Base-by-base conservation (phyloP, 2,329 filamentous ascomycete species). In the Calycina herbarum region DNA sequence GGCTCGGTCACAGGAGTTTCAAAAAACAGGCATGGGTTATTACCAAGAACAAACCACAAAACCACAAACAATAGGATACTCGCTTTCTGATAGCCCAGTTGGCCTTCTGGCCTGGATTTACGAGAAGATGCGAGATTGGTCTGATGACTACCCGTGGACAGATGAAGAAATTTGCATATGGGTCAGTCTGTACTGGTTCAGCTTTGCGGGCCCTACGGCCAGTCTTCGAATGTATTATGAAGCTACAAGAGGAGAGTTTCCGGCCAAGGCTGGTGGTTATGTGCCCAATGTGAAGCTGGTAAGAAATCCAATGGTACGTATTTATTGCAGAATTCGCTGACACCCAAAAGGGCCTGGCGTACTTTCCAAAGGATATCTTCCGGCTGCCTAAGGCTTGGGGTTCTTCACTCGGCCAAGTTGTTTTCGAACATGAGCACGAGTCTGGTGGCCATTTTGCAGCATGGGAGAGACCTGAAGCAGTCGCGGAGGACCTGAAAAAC, bases 61-160 rank as follows among this genome's bases (percentile, higher is more conserved):
- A 65, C 91, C 92, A 0, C 86, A 91, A 61, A 94, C 91, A 0
- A 73, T 94, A 0, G 88, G 88, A 0, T 92, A 91, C 72, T 86
- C 81, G 0, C 80, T 94, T 2, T 82, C 85, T 0, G 90, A 93
- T 74, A 88, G 84, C 5, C 92, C 91, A 0, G 84, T 91, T 0
- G 89, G 84, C 0, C 78, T 93, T 2, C 79, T 94, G 1, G 86
- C 89, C 0, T 94, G 92, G 92, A 87, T 94, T 42, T 91, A 91
- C 70, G 92, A 94, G 77, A 94, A 94, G 75, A 78, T 94, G 40
- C 85, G 89, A 69, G 88, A 91, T 71, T 94, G 91, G 91, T 87
- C 88, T 0, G 90, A 94, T 71, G 72, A 71, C 1, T 93, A 93
- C 72, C 79, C 84, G 0, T 94, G 90, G 90, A 89, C 86, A 0